phyloP scores from a whole-genome alignment of 2,329 filamentous ascomycete genomes.

The Colletotrichum sp. region DNA sequence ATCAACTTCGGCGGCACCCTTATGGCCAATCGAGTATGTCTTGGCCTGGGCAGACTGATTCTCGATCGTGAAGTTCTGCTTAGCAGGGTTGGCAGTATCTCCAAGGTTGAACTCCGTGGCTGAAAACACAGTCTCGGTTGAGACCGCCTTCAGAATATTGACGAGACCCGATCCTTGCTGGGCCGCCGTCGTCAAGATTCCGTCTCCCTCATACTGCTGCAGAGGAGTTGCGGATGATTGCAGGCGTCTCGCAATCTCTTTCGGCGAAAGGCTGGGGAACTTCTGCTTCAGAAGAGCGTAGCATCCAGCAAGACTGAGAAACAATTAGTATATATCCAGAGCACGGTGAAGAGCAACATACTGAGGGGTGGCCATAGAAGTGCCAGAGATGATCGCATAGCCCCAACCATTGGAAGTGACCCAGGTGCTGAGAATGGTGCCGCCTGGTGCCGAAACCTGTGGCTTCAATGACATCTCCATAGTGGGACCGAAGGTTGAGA shows the following conservation, averaged over 20 bases:
- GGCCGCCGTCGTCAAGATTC: not conserved
- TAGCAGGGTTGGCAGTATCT: not conserved
- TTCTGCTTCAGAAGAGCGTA: constrained; percentile 10
- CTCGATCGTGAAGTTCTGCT: constrained; percentile 5
- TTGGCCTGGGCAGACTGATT: not conserved
- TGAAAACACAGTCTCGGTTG: not conserved
- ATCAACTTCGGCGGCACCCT: not conserved
- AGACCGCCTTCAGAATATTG: not conserved
- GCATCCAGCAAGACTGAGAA: not conserved
- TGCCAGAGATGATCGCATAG: constrained; percentile 14
- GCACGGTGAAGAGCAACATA: not conserved
- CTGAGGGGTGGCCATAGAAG: constrained; percentile 14
- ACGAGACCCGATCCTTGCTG: constrained; percentile 11
- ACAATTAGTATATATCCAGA: not conserved
- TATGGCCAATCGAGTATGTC: constrained; percentile 2
- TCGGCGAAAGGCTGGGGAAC: not conserved
- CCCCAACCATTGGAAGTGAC: constrained; percentile 12
- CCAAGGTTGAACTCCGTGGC: constrained; percentile 4
- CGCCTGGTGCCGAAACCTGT: constrained; percentile 8
- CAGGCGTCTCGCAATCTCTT: not conserved
- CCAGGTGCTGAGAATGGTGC: constrained; percentile 13
- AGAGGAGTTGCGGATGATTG: constrained; percentile 5
- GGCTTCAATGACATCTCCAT: constrained; percentile 15
- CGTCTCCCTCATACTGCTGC: not conserved
- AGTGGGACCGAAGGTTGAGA: constrained; percentile 7